A percentile compares a stretch with the other conserved stretches of the same genome.
These are phyloP conservation scores for Monilinia aucupariae DNA, from an alignment of 2,329 filamentous ascomycete genomes.

Conservation along the genomic window DNA sequence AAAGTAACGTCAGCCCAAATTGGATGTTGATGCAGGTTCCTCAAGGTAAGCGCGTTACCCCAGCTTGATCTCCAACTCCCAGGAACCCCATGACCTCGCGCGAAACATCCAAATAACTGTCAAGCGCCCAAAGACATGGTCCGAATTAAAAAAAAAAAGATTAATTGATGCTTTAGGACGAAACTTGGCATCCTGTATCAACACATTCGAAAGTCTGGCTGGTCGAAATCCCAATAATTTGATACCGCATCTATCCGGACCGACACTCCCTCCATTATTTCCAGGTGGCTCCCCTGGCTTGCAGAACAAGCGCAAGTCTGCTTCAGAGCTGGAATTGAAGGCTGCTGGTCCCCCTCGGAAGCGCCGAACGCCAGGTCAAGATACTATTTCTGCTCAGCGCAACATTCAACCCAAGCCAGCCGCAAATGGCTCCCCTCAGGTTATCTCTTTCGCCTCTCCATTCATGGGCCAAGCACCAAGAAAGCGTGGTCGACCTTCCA, in stretches of 20 bases:
- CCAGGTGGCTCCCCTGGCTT: constrained; percentile 14
- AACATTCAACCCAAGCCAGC: constrained; percentile 31
- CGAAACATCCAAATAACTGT: background rate
- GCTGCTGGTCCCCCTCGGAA: constrained; percentile 23
- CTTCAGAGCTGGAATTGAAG: constrained; percentile 22
- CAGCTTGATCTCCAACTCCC: constrained; percentile 19
- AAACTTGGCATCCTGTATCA: constrained; percentile 30
- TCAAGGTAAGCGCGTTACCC: constrained; percentile 38
- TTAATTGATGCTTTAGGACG: constrained; percentile 25
- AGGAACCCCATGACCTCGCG: constrained; percentile 2
- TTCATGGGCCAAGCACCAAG: constrained; percentile 21
- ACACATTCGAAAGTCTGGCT: constrained; percentile 26
- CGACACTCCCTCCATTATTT: constrained; percentile 1
- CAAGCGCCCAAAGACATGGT: background rate
- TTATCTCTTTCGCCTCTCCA: constrained; percentile 21
- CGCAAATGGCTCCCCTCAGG: constrained; percentile 25
- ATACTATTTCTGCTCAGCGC: constrained; percentile 20
- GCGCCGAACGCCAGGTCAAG: constrained; percentile 26
- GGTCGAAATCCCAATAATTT: constrained; percentile 6
- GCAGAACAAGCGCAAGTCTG: constrained; percentile 29
- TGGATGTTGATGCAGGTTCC: constrained; percentile 47
- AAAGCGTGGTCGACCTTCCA: constrained; percentile 34
- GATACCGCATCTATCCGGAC: background rate
- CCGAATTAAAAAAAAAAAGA: background rate
- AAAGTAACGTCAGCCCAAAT: constrained; percentile 40